phyloP scores from a whole-genome alignment of 768 basidiomycete species.

The Boletales sp. region DNA sequence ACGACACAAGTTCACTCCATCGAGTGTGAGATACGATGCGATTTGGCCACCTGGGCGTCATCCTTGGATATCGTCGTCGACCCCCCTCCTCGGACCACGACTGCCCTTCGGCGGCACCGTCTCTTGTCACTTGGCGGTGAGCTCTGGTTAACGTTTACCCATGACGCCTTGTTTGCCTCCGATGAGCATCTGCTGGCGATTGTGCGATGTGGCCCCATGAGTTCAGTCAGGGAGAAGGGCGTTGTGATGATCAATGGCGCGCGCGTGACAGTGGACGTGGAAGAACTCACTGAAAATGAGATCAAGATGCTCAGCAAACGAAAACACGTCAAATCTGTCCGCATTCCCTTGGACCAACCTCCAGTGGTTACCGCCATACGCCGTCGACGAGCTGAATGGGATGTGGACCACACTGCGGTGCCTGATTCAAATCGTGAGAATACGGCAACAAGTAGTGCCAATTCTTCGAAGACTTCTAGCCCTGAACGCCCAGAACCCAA shows the following conservation, averaged over 20 bases:
- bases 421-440: constrained; percentile 17
- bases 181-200: constrained; percentile 75
- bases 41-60: constrained; percentile 83
- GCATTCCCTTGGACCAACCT: constrained; percentile 92
- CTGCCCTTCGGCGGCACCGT: constrained; percentile 82
- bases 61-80: constrained; percentile 88
- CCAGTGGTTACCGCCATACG: constrained; percentile 73
- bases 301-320: constrained; percentile 77
- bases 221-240: constrained; percentile 64
- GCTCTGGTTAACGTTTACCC: constrained; percentile 88
- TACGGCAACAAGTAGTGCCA: constrained; percentile 10
- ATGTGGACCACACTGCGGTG: constrained; percentile 41
- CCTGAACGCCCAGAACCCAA: constrained; percentile 21
- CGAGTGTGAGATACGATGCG: constrained; percentile 90
- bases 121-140: constrained; percentile 88
- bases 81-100: constrained; percentile 82
- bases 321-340: constrained; percentile 80
- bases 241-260: constrained; percentile 87
- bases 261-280: constrained; percentile 79
- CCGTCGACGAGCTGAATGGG: constrained; percentile 70
- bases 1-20: constrained; percentile 46
- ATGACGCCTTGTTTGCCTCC: constrained; percentile 74
- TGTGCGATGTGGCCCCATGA: constrained; percentile 64
- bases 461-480: constrained; percentile 16
- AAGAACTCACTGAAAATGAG: constrained; percentile 84